Evolutionary conservation across 352 stramenopile genomes (phyloP).

Genomic region (Elongisporangium undulatum): DNA sequence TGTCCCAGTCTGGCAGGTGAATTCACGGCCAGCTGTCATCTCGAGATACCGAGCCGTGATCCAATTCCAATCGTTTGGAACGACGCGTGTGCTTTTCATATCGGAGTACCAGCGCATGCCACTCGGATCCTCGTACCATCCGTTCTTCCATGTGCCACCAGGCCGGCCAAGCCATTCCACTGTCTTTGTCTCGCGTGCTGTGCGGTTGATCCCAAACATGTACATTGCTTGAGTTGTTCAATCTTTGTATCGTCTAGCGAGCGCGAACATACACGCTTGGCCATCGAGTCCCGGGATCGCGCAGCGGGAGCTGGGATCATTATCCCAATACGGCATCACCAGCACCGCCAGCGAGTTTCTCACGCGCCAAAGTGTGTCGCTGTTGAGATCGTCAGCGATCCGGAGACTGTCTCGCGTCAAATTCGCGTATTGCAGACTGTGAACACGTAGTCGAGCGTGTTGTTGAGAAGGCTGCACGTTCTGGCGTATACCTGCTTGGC

Average conservation of each 20-base stretch:
- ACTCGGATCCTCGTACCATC: constrained; percentile 5
- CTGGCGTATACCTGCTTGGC: not conserved
- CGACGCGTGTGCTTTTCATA: too few relatives aligned
- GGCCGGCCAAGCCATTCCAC: not conserved
- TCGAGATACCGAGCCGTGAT: constrained; percentile 14
- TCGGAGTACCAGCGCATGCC: constrained; percentile 4
- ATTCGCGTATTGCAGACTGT: not conserved
- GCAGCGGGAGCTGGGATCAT: not conserved
- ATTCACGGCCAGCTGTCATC: constrained; percentile 7
- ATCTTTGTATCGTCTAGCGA: not conserved
- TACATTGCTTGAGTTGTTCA: not conserved
- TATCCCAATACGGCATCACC: not conserved
- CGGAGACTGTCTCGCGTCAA: not conserved
- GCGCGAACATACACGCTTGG: constrained; percentile 5
- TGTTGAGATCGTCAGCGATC: not conserved
- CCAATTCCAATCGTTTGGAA: too few relatives aligned
- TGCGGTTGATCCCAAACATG: not conserved
- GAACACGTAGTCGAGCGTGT: not conserved
- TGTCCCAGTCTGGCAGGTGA: too few relatives aligned
- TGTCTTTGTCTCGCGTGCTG: not conserved
- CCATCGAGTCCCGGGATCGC: not conserved
- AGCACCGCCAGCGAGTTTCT: constrained; percentile 1
- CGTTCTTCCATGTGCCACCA: constrained; percentile 4
- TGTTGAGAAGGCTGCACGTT: constrained; percentile 3
- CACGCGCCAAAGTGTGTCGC: not conserved